These are phyloP conservation scores for Neurospora sp. DNA, from an alignment of 495 filamentous ascomycete species.

Conservation along the genomic window DNA sequence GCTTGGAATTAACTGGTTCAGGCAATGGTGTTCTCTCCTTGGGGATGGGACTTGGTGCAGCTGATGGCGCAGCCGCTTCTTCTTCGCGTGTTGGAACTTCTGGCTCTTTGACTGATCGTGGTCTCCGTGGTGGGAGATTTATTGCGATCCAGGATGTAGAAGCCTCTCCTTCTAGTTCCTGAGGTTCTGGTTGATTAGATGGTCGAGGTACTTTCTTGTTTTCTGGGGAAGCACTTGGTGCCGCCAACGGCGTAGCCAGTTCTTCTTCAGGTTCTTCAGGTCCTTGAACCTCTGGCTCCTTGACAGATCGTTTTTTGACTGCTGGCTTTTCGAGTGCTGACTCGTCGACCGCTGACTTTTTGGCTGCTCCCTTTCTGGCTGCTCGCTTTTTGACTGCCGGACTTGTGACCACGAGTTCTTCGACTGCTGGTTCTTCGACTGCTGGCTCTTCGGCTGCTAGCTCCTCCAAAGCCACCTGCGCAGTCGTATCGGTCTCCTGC, in stretches of 20 bases:
- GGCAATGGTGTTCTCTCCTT: neutral
- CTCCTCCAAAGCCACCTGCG: neutral
- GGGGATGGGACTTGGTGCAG: neutral
- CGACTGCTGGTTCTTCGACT: neutral
- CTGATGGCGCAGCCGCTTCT: neutral
- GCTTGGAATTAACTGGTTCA: neutral
- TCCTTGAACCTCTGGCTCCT: neutral
- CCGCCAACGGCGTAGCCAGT: neutral
- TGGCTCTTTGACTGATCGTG: neutral
- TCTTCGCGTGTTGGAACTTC: too few species aligned
- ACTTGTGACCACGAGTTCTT: neutral
- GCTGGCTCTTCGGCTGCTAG: neutral
- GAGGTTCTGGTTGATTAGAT: neutral
- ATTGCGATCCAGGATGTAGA: neutral
- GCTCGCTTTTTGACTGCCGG: neutral
- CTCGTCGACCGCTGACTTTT: neutral
- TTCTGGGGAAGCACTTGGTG: neutral
- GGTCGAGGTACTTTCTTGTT: neutral
- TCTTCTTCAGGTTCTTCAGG: neutral
- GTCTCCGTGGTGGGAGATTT: neutral
- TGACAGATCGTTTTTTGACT: neutral
- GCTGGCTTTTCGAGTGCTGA: neutral
- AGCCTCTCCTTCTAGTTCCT: neutral
- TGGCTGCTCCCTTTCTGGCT: neutral
- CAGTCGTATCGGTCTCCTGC: neutral